Evolutionary conservation across 2,329 filamentous ascomycete species (phyloP), one percentile per base, ranked within the genome.

Genomic region (Herpotrichia juniperi): DNA sequence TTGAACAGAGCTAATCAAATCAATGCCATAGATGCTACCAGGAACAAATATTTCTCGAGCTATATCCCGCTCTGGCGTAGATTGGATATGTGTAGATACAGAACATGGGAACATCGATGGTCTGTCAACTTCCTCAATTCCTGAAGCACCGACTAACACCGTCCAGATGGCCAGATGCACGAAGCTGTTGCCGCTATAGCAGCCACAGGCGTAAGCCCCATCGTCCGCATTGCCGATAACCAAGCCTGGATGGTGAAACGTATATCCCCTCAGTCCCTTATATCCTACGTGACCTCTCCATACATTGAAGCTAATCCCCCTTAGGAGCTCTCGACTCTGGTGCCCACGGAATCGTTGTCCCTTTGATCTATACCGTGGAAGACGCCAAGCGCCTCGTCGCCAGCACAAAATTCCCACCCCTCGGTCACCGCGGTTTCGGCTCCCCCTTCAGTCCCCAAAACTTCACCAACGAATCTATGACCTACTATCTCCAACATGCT

Each of bases 171-270:
- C 42, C 72, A 77, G 54, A 84, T 84, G 82, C 81, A 83, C 58
- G 80, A 83, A 64, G 77, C 79, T 43, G 79, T 84, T 10, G 79
- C 78, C 11, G 76, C 77, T n/a, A 76, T 79, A 37, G 75, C 75
- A 30, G 70, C 73, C 21, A 75, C 74, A 46, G 75, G 75, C 11
- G 73, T 78, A 21, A 75, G 71, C 31, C 77, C 78, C 4, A 57
- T 79, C 11, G 76, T 80, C 17, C 70, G 75, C 46, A 79, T 86
- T 35, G 76, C 81, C 12, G 81, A 81, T 22, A 83, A 83, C 50
- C 81, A 86, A 69, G 76, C 79, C 42, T 85, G 82, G 83, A 84
- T 85, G 82, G 81, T 86, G 51, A 86, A 86, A 65, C 74, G 83
- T 77, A 66, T 51, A 72, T 62, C 49, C 12, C 45, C 22, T 6